phyloP scores from a whole-genome alignment of 2,329 filamentous ascomycete species.

The Diaporthe batatas region DNA sequence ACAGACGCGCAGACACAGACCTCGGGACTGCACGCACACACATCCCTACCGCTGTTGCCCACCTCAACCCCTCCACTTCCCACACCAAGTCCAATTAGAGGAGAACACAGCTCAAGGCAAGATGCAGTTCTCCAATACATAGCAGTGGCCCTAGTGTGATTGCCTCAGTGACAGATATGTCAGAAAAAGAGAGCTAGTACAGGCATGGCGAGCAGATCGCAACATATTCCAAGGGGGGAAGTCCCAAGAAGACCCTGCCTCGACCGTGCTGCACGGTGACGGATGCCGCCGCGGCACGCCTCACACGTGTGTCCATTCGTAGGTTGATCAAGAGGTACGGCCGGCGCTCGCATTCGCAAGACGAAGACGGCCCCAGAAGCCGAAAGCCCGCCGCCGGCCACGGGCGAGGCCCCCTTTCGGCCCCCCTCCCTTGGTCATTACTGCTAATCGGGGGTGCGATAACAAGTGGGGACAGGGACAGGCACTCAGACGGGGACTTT shows the following conservation, averaged over 20 bases:
- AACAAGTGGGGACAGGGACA: conserved; percentile 6
- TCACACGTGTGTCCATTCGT: background rate
- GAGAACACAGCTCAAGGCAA: background rate
- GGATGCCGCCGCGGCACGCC: conserved; percentile 1
- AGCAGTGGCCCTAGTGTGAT: no score
- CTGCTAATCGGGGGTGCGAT: conserved; percentile 6
- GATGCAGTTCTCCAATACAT: background rate
- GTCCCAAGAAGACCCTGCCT: background rate
- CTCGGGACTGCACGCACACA: no score
- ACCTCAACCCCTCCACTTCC: background rate
- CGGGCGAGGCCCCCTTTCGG: conserved; percentile 13
- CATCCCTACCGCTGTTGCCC: background rate
- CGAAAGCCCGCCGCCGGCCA: conserved; percentile 12
- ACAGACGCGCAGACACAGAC: no score
- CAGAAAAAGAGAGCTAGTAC: conserved; percentile 1
- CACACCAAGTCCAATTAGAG: background rate
- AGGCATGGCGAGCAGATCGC: conserved; percentile 10
- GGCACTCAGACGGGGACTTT: background rate
- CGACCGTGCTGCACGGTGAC: conserved; percentile 18
- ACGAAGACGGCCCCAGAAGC: conserved; percentile 17
- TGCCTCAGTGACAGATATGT: background rate
- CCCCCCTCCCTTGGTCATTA: background rate
- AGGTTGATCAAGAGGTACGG: background rate
- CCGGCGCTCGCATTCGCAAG: background rate
- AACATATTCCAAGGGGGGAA: background rate